Base-by-base conservation (phyloP, 345 rosid species). In the Moricandia moricandioides region DNA sequence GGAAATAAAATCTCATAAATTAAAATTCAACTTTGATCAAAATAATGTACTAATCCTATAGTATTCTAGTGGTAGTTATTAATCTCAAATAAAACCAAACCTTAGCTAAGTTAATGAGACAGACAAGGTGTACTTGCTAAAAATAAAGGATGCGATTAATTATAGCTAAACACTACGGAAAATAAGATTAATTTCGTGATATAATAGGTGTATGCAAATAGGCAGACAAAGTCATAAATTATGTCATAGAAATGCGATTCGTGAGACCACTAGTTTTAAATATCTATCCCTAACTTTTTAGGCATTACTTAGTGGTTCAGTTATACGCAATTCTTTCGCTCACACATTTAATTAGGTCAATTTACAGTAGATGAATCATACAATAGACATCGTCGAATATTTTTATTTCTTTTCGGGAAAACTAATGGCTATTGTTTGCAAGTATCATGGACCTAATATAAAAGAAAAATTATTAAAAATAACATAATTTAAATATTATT, bases 161-260 rank as follows among this genome's bases (percentile, higher is more conserved):
- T 49, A 26, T 51, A 34, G 54, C 40, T 11, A 12, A 63, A 16
- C 35, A 29, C 16, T 52, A 49, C 10, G 39, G 30, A 54, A 63
- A 62, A 52, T 31, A 21, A 27, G 12, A 26, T 72, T 24, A 9
- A 72, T 51, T 54, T 55, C 31, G 3, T 17, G n/a, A 10, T 57
- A 21, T 45, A 33, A 45, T 43, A n/a, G 12, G 34, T 65, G 67
- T 74, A 45, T 33, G 29, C 51, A 66, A 43, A 66, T 58, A 74
- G 60, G 78, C 71, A 58, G 78, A 74, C 78, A 74, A 31, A 13
- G 72, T 57, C 56, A 66, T 74, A 43, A 74, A 74, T 57, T 66
- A 45, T 66, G 37, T 18, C 59, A 66, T 6, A 58, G 17, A 74
- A 74, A 58, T 74, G 72, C 67, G 67, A 66, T 74, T 66, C 37